Percentiles rank a stretch among this genome's conserved stretches.
Conservation (phyloP, 2,329 filamentous ascomycete genomes). For the Chaetoscypha palmicola region DNA sequence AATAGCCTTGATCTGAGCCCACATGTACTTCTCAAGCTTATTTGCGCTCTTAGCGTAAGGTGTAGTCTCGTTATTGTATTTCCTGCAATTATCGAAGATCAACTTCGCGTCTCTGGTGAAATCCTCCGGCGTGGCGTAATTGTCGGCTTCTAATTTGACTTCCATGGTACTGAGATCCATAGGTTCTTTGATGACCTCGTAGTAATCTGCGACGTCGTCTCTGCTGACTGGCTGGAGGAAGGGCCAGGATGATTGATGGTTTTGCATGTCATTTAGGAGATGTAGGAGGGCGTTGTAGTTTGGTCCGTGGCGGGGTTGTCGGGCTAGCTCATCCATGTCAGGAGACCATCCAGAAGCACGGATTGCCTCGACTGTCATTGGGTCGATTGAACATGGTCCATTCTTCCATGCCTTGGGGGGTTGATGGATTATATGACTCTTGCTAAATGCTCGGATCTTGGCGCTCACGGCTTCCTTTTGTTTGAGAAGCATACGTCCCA, state of each 20-base stretch:
- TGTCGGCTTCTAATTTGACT: constrained; percentile 84
- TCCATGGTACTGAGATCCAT: constrained; percentile 98
- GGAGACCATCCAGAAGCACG: constrained; percentile 89
- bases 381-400: constrained; percentile 69
- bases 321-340: constrained; percentile 94
- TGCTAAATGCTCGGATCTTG: constrained; percentile 88
- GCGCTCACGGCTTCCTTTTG: constrained; percentile 93
- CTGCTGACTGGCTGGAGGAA: constrained; percentile 90
- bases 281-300: constrained; percentile 93
- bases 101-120: constrained; percentile 84
- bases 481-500: constrained; percentile 88
- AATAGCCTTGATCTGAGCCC: constrained; percentile 82
- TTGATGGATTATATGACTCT: constrained; percentile 77
- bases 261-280: constrained; percentile 90
- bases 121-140: constrained; percentile 86
- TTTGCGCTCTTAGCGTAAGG: constrained; percentile 93
- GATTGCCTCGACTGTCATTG: constrained; percentile 80
- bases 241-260: constrained; percentile 88
- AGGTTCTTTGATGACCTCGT: constrained; percentile 94
- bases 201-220: constrained; percentile 97
- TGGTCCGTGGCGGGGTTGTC: constrained; percentile 89
- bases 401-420: constrained; percentile 83
- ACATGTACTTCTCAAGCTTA: constrained; percentile 92
- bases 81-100: constrained; percentile 89
- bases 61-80: constrained; percentile 94